Evolutionary conservation across 495 filamentous ascomycete genomes (phyloP).

Genomic region (Penicillium taxi): DNA sequence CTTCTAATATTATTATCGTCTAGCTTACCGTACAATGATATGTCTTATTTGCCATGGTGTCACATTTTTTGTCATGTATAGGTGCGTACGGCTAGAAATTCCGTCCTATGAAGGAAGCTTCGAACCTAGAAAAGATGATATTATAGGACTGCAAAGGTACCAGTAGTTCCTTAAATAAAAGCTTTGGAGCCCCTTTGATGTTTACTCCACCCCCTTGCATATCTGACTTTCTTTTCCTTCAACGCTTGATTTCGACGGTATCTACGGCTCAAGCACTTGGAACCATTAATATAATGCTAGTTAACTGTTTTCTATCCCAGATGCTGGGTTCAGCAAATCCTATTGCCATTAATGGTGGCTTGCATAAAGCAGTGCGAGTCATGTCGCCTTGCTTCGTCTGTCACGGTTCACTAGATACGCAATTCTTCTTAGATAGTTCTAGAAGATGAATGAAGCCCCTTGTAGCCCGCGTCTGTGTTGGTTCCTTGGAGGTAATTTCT

Average conservation of each 20-base stretch:
- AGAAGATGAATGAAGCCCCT: too few relatives aligned
- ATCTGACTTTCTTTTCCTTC: slow-evolving; percentile 4
- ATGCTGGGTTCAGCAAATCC: not conserved
- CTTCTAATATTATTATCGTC: too few relatives aligned
- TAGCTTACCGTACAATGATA: not conserved
- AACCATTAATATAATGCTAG: not conserved
- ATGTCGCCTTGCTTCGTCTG: slow-evolving; percentile 17
- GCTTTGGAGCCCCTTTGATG: slow-evolving; percentile 4
- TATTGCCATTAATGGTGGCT: slow-evolving; percentile 13
- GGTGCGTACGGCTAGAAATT: not conserved
- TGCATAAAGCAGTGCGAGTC: slow-evolving; percentile 16
- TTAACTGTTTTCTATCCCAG: slow-evolving; percentile 1
- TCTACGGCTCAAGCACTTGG: not conserved
- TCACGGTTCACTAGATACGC: slow-evolving; percentile 18
- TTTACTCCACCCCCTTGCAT: slow-evolving; percentile 17
- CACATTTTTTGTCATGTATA: not conserved
- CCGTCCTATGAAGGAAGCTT: slow-evolving; percentile 1
- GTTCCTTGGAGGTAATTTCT: not conserved
- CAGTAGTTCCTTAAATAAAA: slow-evolving; percentile 3
- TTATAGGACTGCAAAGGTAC: slow-evolving; percentile 4
- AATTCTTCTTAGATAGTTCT: too few relatives aligned
- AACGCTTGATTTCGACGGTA: not conserved
- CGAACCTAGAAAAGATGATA: not conserved
- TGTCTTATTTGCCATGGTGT: not conserved
- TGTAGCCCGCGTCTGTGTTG: slow-evolving; percentile 11